A percentile compares a stretch with the other conserved stretches of the same genome.
Conservation (phyloP, 352 stramenopile genomes). For the Globisporangium solare region DNA sequence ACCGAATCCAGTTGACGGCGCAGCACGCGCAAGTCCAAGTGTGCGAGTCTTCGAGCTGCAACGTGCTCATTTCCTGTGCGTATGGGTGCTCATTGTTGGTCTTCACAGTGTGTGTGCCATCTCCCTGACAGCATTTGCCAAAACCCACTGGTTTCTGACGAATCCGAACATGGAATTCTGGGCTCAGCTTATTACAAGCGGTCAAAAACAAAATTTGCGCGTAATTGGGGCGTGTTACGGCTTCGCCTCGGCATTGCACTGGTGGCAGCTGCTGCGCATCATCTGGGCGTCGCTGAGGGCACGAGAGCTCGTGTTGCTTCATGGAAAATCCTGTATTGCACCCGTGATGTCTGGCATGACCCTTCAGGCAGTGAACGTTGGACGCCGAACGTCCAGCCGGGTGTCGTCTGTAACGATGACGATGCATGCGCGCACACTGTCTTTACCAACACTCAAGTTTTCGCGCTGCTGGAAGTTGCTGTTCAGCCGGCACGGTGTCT, state of each 20-base stretch:
- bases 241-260: background rate
- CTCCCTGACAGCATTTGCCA: slow-evolving; percentile 1
- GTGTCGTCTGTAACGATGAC: background rate
- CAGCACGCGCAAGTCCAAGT: background rate
- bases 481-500: slow-evolving; percentile 4
- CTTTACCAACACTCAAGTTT: background rate
- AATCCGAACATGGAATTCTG: slow-evolving; percentile 5
- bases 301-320: slow-evolving; percentile 1
- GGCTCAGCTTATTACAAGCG: background rate
- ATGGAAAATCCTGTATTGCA: background rate
- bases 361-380: background rate
- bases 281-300: background rate
- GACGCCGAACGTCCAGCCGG: background rate
- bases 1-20: too few species aligned
- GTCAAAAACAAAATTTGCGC: background rate
- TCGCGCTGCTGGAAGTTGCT: background rate
- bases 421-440: background rate
- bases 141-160: background rate
- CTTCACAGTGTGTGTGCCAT: slow-evolving; percentile 7
- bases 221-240: background rate
- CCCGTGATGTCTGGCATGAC: background rate
- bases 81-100: slow-evolving; percentile 1
- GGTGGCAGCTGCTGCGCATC: slow-evolving; percentile 6
- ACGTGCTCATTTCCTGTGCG: background rate
- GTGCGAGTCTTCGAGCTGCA: background rate